Conservation (phyloP, 1,139 yeast species). For the Trichomonascaceae sp. region DNA sequence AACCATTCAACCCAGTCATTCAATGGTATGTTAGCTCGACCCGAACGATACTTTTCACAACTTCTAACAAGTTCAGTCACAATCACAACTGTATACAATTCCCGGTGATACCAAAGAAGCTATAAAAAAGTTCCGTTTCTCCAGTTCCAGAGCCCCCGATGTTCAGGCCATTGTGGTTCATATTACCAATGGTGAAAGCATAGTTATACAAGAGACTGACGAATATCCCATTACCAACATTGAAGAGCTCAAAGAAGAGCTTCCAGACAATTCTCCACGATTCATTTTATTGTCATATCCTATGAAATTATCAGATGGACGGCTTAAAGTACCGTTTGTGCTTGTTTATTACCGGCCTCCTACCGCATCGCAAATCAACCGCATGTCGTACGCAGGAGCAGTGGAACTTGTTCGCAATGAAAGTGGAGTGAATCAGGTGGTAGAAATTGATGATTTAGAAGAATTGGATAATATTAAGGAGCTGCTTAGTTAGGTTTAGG, state of each 20-base stretch:
- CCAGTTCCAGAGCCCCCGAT: conserved; percentile 57
- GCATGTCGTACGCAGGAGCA: conserved; percentile 89
- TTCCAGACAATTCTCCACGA: conserved; percentile 80
- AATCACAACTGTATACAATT: conserved; percentile 46
- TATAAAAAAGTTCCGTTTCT: conserved; percentile 65
- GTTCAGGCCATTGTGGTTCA: conserved; percentile 50
- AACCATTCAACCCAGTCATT: background rate
- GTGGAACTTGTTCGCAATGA: conserved; percentile 70
- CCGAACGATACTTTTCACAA: background rate
- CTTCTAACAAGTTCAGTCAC: conserved; percentile 8
- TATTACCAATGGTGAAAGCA: conserved; percentile 20
- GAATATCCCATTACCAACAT: conserved; percentile 27
- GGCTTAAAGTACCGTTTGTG: conserved; percentile 67
- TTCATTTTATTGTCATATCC: conserved; percentile 77
- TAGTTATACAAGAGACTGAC: conserved; percentile 22
- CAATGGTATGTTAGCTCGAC: background rate
- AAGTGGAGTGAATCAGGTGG: conserved; percentile 59
- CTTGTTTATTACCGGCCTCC: conserved; percentile 81
- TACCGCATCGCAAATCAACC: conserved; percentile 68
- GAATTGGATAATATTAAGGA: conserved; percentile 28
- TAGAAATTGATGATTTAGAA: conserved; percentile 30
- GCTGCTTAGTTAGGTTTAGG: conserved; percentile 10
- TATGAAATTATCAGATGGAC: conserved; percentile 58
- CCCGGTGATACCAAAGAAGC: conserved; percentile 57
- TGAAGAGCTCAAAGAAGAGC: conserved; percentile 61